Evolutionary conservation across 2,329 filamentous ascomycete genomes (phyloP), one percentile per base, ranked within the genome.

Genomic region (Huntiella abstrusa): DNA sequence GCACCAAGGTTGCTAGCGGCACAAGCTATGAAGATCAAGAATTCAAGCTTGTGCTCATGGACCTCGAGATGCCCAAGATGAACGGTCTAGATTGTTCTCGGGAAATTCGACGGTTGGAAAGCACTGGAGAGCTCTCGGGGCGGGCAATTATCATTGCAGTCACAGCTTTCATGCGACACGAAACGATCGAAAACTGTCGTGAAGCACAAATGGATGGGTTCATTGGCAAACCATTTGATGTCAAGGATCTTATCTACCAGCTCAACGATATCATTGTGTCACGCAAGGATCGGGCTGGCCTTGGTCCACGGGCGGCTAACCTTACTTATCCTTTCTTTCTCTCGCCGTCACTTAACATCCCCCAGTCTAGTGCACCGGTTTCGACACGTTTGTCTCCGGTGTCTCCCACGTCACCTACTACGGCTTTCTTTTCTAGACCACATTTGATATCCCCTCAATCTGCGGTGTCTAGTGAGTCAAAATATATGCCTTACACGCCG

Each of bases 51-150:
- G 77, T 87, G 10, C 60, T 87, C 4, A 85, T 87, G 81, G 83
- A 87, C 56, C 67, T 85, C 41, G 81, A 86, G 55, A 87, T 87
- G 82, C 82, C 82, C 1, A 70, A 85, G 38, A 86, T 86, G 82
- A 80, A 87, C 54, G 83, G 83, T 33, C 73, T 83, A 59, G 80
- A 79, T 2, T 84, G 81, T 52, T 77, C 81, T 10, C 67, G 70
- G 37, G 71, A 66, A 50, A 85, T 88, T 45, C 70, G 83, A 13
- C 70, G 79, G 50, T 64, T 83, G 13, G 80, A 87, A 57, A 63
- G 62, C 42, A 66, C 73, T 45, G 74, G 75, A 15, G 71, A 67
- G 32, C 70, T 83, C 41, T 65, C 69, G 13, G 63, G 67, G 43
- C 80, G 83, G 55, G 73, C 84, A n/a, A 79, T 80, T 2, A 82